Evolutionary conservation across 164 flowering plant genomes (phyloP), one percentile per base, ranked within the genome.

Genomic region (Macadamia tetraphylla): DNA sequence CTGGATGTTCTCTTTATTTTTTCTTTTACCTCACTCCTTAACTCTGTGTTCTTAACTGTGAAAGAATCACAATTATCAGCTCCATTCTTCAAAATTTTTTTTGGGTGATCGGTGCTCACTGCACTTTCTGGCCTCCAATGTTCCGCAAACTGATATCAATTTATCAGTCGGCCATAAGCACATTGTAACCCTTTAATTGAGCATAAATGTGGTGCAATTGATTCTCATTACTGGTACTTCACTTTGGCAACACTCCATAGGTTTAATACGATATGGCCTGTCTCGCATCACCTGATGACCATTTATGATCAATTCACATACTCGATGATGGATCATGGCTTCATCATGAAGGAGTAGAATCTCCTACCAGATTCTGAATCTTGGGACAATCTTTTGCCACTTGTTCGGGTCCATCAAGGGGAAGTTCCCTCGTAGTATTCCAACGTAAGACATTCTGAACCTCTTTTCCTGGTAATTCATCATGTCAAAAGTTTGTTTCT

Each of bases 361-460:
- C 8, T 40, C 40, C 60, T 46, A 23, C 32, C 32, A 60, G 60
- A 43, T 56, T 56, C n/a, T 56, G 62, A 58, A n/a, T 62, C 53
- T 40, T 71, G 59, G 68, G 18, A 29, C 14, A 42, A 3, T 40
- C 56, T 29, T 23, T 18, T 48, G 48, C 6, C 29, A 11, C 13
- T 18, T 64, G 48, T 68, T 64, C 11, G 61, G 64, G 13, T 40
- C 58, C 70, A 68, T 65, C 80, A 74, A 13, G 17, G 59, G 58
- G 69, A 32, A 46, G 42, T 48, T 60, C 46, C 57, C 68, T 58
- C 15, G 12, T 66, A 67, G 3, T 42, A 9, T 35, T 65, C 62
- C 56, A 60, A 60, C 64, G 73, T 74, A 69, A 74, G 76, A 69
- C 32, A 59, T 58, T 55, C 55, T 46, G 53, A 64, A 43, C 65